Evolutionary conservation across 108 stramenopile species (phyloP).

Genomic region (Skeletonema potamos): DNA sequence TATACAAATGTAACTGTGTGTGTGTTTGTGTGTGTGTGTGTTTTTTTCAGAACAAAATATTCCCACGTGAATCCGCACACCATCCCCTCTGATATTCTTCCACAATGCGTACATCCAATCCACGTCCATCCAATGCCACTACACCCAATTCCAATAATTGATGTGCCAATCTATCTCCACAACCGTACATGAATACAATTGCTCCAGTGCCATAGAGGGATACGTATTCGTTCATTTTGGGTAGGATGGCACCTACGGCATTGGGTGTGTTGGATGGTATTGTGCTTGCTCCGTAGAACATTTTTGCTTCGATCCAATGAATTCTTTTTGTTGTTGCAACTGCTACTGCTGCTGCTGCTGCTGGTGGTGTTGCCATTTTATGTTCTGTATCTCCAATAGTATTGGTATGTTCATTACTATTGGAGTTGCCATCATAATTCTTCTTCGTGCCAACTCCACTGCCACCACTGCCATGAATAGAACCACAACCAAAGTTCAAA

Average conservation of each 20-base stretch:
- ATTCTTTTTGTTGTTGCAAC: conserved; percentile 22
- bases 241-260: conserved; percentile 62
- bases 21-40: too few relatives aligned
- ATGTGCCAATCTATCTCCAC: conserved; percentile 53
- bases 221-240: conserved; percentile 52
- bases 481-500: neutral
- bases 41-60: conserved; percentile 59
- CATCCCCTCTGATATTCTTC: conserved; percentile 59
- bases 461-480: neutral
- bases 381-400: too few relatives aligned
- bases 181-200: conserved; percentile 72
- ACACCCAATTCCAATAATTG: conserved; percentile 56
- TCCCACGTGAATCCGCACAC: conserved; percentile 61
- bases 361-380: neutral
- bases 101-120: conserved; percentile 43
- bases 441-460: too few relatives aligned
- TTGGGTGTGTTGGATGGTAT: conserved; percentile 54
- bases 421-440: neutral
- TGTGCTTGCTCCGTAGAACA: conserved; percentile 80
- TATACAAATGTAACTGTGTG: too few relatives aligned
- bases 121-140: conserved; percentile 57
- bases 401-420: too few relatives aligned
- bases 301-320: conserved; percentile 80
- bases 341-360: neutral
- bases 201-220: conserved; percentile 61